phyloP scores from a whole-genome alignment of 805 yeast genomes.

The Yamadazyma philogaea region DNA sequence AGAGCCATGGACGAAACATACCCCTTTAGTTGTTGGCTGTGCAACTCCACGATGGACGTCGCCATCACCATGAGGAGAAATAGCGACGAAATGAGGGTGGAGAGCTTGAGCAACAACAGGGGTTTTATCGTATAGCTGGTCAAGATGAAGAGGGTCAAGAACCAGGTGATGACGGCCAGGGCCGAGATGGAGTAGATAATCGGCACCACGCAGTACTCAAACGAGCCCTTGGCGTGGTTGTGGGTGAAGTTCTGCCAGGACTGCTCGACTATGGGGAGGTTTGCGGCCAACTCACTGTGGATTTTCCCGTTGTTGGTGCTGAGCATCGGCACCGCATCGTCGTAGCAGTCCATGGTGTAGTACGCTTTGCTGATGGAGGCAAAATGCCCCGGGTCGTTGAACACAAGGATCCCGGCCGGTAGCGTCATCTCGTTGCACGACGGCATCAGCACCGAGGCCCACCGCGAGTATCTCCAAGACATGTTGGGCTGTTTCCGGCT shows the following conservation, averaged over 20 bases:
- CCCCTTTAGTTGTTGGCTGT: slow-evolving; percentile 46
- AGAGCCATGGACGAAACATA: slow-evolving; percentile 43
- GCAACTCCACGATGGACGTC: slow-evolving; percentile 44
- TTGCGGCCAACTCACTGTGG: slow-evolving; percentile 21
- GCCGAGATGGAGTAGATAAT: slow-evolving; percentile 60
- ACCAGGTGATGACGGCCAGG: slow-evolving; percentile 62
- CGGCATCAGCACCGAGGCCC: slow-evolving; percentile 18
- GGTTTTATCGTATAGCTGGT: slow-evolving; percentile 66
- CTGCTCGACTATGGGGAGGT: slow-evolving; percentile 41
- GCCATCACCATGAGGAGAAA: slow-evolving; percentile 53
- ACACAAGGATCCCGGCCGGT: slow-evolving; percentile 33
- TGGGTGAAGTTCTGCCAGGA: slow-evolving; percentile 50
- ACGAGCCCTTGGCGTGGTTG: slow-evolving; percentile 37
- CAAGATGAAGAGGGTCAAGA: slow-evolving; percentile 59
- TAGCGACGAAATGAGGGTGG: slow-evolving; percentile 51
- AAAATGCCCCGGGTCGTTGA: slow-evolving; percentile 22
- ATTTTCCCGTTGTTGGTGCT: slow-evolving; percentile 36
- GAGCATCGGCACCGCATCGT: slow-evolving; percentile 33
- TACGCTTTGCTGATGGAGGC: slow-evolving; percentile 21
- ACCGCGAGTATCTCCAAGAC: slow-evolving; percentile 34
- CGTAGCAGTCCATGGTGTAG: slow-evolving; percentile 33
- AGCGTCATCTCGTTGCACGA: slow-evolving; percentile 30
- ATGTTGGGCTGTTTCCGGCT: slow-evolving; percentile 19
- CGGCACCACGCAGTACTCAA: slow-evolving; percentile 57
- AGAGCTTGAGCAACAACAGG: slow-evolving; percentile 46